Evolutionary conservation across 2,329 filamentous ascomycete genomes (phyloP), one percentile per base, ranked within the genome.

Genomic region (Pseudogymnoascus sp.): DNA sequence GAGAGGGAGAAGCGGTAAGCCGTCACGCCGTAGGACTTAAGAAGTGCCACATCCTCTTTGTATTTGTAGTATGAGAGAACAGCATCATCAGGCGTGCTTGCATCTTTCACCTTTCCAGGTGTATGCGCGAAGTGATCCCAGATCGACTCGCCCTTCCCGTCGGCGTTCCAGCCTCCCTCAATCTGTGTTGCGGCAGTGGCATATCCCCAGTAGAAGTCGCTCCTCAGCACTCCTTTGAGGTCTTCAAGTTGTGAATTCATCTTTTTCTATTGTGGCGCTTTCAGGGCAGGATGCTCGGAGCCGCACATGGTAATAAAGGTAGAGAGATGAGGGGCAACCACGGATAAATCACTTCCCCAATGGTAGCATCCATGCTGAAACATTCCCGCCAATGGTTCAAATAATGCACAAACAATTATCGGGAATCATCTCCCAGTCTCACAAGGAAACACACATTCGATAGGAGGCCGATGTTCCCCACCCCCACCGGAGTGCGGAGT

Each of bases 171-270:
- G 0, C 75, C 74, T 6, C 76, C 76, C 66, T 77, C 76, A 2
- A 76, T 70, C 62, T 78, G 76, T 62, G 76, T 75, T 1, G 84
- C 80, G 64, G 89, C 89, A 39, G 89, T 92, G 68, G 89, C 89
- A 75, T 90, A 91, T 60, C 89, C 89, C 88, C 88, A 91, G 64
- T 84, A 75, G 73, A 92, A 91, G 73, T 90, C 86, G 61, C 80
- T 79, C 38, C 85, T 85, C 61, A 90, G 78, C 70, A 70, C 70
- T 62, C 69, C 66, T 64, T 69, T 63, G 9, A 33, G 28, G 47
- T 53, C 28, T 30, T 53, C 47, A 33, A 53, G 28, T 53, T 33
- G 67, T 68, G 61, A 5, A 18, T 12, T 53, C 47, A 53, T 53
- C 9, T 9, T 33, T 30, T 30, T 33, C 28, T 33, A 53, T 53